Evolutionary conservation across 768 basidiomycete genomes (phyloP).

Genomic region (Lactarius sanguifluus): DNA sequence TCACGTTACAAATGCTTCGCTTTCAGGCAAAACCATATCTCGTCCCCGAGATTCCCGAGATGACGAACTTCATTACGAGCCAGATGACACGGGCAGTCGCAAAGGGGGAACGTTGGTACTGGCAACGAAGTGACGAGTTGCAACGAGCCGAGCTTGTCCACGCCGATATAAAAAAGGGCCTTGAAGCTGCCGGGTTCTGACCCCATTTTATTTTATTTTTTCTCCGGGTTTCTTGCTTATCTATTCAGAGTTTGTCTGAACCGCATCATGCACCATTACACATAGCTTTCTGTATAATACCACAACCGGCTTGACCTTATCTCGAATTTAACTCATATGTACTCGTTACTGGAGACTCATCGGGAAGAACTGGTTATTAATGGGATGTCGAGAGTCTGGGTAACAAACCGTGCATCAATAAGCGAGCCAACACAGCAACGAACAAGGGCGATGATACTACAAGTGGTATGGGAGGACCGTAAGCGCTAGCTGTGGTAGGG

Average conservation of each 20-base stretch:
- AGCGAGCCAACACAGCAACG: constrained; percentile 37
- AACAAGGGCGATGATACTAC: constrained; percentile 33
- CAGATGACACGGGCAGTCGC: constrained; percentile 44
- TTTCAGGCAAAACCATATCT: constrained; percentile 55
- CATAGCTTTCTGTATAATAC: not conserved
- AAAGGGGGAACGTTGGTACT: constrained; percentile 53
- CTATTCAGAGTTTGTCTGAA: not conserved
- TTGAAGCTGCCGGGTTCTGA: constrained; percentile 68
- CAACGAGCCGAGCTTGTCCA: constrained; percentile 58
- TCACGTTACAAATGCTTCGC: constrained; percentile 53
- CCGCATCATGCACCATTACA: constrained; percentile 6
- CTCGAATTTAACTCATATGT: constrained; percentile 6
- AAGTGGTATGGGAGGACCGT: constrained; percentile 27
- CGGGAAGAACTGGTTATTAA: constrained; percentile 16
- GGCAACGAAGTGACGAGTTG: constrained; percentile 59
- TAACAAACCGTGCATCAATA: constrained; percentile 42
- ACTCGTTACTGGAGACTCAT: constrained; percentile 15
- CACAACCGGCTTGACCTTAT: not conserved
- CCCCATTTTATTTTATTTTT: constrained; percentile 14
- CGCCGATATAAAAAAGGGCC: constrained; percentile 64
- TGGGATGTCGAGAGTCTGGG: constrained; percentile 31
- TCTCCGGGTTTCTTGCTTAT: constrained; percentile 12
- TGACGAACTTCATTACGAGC: constrained; percentile 48
- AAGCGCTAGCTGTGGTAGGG: constrained; percentile 19
- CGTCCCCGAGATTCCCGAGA: constrained; percentile 47